Conservation (phyloP, 2,329 filamentous ascomycete genomes). For the Fusarium verrucosum region DNA sequence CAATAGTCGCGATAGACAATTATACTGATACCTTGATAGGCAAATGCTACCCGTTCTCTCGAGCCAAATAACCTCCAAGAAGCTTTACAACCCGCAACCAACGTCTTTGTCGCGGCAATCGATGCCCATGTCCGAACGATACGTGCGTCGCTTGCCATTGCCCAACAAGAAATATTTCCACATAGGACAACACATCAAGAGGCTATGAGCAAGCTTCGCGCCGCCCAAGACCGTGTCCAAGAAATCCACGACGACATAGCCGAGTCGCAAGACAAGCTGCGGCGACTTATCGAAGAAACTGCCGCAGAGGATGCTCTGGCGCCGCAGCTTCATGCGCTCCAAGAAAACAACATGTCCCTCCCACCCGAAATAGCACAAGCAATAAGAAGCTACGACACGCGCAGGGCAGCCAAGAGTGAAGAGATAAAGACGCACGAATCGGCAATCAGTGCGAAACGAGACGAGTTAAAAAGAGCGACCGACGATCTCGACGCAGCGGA, state of each 20-base stretch:
- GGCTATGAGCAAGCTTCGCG: slow-evolving; percentile 35
- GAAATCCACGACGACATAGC: slow-evolving; percentile 37
- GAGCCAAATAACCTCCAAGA: slow-evolving; percentile 37
- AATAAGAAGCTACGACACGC: slow-evolving; percentile 41
- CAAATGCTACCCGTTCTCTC: slow-evolving; percentile 33
- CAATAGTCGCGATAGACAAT: neutral
- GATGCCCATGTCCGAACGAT: slow-evolving; percentile 39
- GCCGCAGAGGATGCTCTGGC: slow-evolving; percentile 40
- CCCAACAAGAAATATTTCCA: slow-evolving; percentile 43
- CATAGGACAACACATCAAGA: slow-evolving; percentile 43
- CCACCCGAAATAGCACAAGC: slow-evolving; percentile 43
- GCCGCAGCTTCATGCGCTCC: slow-evolving; percentile 42
- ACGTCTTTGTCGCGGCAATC: slow-evolving; percentile 33
- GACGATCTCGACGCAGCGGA: slow-evolving; percentile 35
- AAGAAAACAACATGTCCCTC: slow-evolving; percentile 42
- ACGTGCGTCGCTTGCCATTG: slow-evolving; percentile 35
- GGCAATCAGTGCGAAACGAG: slow-evolving; percentile 31
- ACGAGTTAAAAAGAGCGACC: slow-evolving; percentile 30
- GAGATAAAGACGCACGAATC: slow-evolving; percentile 42
- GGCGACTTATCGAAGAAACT: slow-evolving; percentile 38
- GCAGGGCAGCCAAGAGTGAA: slow-evolving; percentile 40
- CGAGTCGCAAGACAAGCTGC: slow-evolving; percentile 30
- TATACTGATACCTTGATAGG: slow-evolving; percentile 15
- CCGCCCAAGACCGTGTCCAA: slow-evolving; percentile 32
- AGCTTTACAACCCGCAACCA: slow-evolving; percentile 37